Evolutionary conservation across 108 stramenopile species (phyloP).

Genomic region (Bacterosira constricta): DNA sequence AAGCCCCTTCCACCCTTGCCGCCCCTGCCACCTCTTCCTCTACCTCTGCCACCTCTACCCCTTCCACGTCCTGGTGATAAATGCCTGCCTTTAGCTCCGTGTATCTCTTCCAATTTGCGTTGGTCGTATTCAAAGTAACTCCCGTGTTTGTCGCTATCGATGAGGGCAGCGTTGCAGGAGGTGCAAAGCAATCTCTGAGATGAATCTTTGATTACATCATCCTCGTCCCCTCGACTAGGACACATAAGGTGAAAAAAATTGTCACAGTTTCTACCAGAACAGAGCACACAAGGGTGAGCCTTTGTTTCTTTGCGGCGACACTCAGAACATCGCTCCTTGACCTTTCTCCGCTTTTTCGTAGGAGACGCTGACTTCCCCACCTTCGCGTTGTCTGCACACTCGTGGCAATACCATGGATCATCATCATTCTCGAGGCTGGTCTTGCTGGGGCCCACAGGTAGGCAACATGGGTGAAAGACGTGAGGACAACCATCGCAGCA

Average conservation of each 20-base stretch:
- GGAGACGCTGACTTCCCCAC: conserved; percentile 11
- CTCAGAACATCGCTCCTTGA: conserved; percentile 3
- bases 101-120: not conserved
- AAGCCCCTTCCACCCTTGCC: not conserved
- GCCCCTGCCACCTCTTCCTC: conserved; percentile 2
- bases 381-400: conserved; percentile 45
- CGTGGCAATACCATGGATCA: conserved; percentile 86
- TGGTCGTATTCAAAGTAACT: conserved; percentile 2
- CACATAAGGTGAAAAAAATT: conserved; percentile 9
- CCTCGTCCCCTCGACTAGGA: conserved; percentile 11
- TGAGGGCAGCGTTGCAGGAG: not conserved
- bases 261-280: conserved; percentile 10
- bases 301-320: conserved; percentile 16
- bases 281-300: conserved; percentile 11
- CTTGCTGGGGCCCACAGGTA: conserved; percentile 58
- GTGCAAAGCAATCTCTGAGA: conserved; percentile 9
- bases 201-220: not conserved
- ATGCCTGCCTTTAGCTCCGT: not conserved
- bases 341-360: conserved; percentile 13
- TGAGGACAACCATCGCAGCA: conserved; percentile 87
- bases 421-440: conserved; percentile 66
- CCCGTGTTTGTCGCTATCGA: not conserved
- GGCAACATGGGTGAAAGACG: conserved; percentile 74
- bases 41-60: conserved; percentile 24
- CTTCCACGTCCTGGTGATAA: conserved; percentile 10